phyloP scores from a whole-genome alignment of 495 filamentous ascomycete genomes.

The Annulohypoxylon maeteangense region DNA sequence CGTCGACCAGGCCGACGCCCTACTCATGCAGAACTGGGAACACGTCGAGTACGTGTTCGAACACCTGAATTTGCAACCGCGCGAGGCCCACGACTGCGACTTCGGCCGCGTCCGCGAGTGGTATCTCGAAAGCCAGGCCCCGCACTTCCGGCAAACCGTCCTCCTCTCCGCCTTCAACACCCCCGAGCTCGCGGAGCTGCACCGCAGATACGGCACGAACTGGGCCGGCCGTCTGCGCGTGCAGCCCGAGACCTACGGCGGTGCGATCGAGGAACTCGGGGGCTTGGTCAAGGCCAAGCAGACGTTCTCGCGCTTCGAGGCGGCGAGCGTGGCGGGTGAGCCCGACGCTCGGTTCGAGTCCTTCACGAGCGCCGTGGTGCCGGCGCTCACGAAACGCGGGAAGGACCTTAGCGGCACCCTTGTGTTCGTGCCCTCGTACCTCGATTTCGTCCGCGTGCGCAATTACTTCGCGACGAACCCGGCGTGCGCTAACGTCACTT shows the following conservation, averaged over 20 bases:
- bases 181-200: constrained; percentile 85
- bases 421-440: constrained; percentile 89
- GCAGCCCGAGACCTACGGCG: constrained; percentile 67
- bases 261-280: constrained; percentile 72
- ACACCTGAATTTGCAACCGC: constrained; percentile 90
- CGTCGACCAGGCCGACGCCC: constrained; percentile 90
- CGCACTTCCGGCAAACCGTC: constrained; percentile 83
- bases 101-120: constrained; percentile 89
- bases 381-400: constrained; percentile 69
- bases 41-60: constrained; percentile 90
- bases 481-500: constrained; percentile 74
- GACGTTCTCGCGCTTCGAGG: constrained; percentile 90
- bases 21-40: constrained; percentile 99
- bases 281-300: constrained; percentile 72
- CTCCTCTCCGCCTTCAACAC: constrained; percentile 84
- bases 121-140: constrained; percentile 89
- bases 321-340: constrained; percentile 71
- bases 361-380: constrained; percentile 83
- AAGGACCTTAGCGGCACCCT: constrained; percentile 68
- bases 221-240: constrained; percentile 79
- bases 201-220: constrained; percentile 80
- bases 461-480: constrained; percentile 87
- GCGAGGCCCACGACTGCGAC: constrained; percentile 91
- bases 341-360: constrained; percentile 92
- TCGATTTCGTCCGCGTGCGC: constrained; percentile 91